Base-by-base conservation (phyloP, 2,329 filamentous ascomycete genomes). In the Talaromyces marneffei region DNA sequence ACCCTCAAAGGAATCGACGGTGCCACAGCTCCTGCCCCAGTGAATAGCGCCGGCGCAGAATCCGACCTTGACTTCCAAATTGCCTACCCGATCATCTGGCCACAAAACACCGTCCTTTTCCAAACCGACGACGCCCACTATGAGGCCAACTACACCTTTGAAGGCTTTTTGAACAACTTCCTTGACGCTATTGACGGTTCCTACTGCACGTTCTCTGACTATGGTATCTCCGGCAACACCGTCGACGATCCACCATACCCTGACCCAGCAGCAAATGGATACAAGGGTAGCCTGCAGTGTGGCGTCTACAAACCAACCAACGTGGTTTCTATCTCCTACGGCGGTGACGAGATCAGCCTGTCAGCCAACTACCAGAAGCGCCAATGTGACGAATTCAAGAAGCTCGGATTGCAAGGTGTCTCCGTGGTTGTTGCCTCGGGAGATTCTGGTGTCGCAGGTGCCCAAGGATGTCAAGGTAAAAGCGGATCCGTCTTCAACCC, bases 261-360 rank as follows among this genome's bases (percentile, higher is more conserved):
- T 0, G 68, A 80, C 61, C 70, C 72, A 1, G 65, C 67, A 16
- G 33, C 69, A 0, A 73, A 70, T 10, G 78, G 77, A 16, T 80
- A 79, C 69, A 75, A 78, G 53, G 74, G 75, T 9, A 64, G 70
- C 3, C 66, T 76, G 20, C 73, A 78, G 55, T 81, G 79, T 65
- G 78, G 78, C 18, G 75, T 78, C 39, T 78, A 66, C 67, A 37
- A 79, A 65, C 80, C 82, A 2, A 82, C 83, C 7, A 83, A 84
- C 64, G 83, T 85, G 9, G 78, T 85, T 63, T 80, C 78, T 39
- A 82, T 86, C 65, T 83, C 80, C 2, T 85, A 85, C 68, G 82
- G 82, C 50, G 80, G 79, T 40, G 77, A 80, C 52, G 83, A 87
- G 70, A 71, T 73, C 7, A 79, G 80, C n/a, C 75, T 85, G n/a